Evolutionary conservation across 225 moss, liverwort and hornwort genomes (phyloP), one percentile per base, ranked within the genome.

Genomic region (Pseudisothecium myosuroides): DNA sequence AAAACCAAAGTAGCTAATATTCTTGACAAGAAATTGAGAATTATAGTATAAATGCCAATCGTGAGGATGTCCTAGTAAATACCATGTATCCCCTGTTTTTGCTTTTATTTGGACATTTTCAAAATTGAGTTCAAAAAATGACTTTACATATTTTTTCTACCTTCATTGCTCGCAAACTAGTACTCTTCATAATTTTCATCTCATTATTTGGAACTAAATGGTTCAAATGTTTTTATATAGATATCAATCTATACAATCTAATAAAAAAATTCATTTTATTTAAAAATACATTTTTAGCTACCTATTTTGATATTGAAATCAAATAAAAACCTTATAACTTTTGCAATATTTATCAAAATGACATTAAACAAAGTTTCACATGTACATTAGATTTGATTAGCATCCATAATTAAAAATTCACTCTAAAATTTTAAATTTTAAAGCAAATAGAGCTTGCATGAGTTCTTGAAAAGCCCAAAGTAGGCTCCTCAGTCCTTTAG

Each of bases 41-140:
- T 39, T 39, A 0, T n/a, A n/a, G n/a, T n/a, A n/a, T 6, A 22
- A 68, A n/a, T 68, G 11, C 37, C 3, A 19, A 20, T 66, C 5
- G 37, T 67, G 12, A 67, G 12, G 6, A 23, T 68, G 13, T 39
- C 4, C 39, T 39, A 23, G 4, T 13, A n/a, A 69, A 3, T 0
- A 69, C 4, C 12, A 24, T 39, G 2, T 39, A 24, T 39, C 24
- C 0, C 8, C 0, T 39, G 4, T 39, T 68, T 37, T n/a, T 39
- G 21, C 7, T 67, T 67, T n/a, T 21, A 22, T 67, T n/a, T 39
- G 23, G 7, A 39, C n/a, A n/a, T 12, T 39, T 23, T 39, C 2
- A 37, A 39, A 68, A n/a, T 39, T 68, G 68, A 68, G 3, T 13
- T 68, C 12, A 39, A 39, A 68, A n/a, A n/a, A 23, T 68, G 12